Evolutionary conservation across 495 filamentous ascomycete genomes (phyloP), one percentile per base, ranked within the genome.

Genomic region (Penicillium goetzii): DNA sequence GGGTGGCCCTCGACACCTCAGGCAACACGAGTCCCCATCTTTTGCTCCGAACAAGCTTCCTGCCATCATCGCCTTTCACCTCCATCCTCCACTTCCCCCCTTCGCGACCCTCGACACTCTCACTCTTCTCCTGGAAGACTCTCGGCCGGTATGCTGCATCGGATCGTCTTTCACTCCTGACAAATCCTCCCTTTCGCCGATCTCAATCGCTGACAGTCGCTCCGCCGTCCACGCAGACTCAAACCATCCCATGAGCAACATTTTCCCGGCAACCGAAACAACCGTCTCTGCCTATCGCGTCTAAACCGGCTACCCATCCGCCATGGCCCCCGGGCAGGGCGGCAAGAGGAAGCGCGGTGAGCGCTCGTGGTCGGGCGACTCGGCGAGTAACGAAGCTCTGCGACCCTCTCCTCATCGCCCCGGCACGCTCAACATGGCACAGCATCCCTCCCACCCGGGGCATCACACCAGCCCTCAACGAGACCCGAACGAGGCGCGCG

Each of bases 391-490:
- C 68, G 83, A 87, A 65, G 73, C 74, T 47, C 70, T 73, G 59
- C 80, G 87, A 64, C 86, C 87, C 55, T 89, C 88, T 59, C 87
- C 88, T 56, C 85, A 90, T 77, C 83, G 86, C 40, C 87, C 88
- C 41, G 81, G 84, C 54, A 83, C 83, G 56, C 68, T 88, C 63
- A 77, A 78, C 66, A 80, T 88, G 70, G 87, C 84, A 57, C 85
- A 88, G 68, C 81, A 87, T 50, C 77, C 47, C 33, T 30, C 33
- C 21, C 59, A 65, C n/a, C 49, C 47, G 14, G 62, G 62, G 8
- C 28, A 81, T 56, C 83, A 80, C 52, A 62, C 66, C 28, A 71
- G 67, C 55, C 71, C 74, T 26, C 61, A 72, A 41, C 76, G 76
- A 57, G 81, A 83, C 17, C 72, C 75, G 9, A 72, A 78, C 64